Evolutionary conservation across 495 filamentous ascomycete species (phyloP), one percentile per base, ranked within the genome.

Genomic region (Staphylotrichum longicolle): DNA sequence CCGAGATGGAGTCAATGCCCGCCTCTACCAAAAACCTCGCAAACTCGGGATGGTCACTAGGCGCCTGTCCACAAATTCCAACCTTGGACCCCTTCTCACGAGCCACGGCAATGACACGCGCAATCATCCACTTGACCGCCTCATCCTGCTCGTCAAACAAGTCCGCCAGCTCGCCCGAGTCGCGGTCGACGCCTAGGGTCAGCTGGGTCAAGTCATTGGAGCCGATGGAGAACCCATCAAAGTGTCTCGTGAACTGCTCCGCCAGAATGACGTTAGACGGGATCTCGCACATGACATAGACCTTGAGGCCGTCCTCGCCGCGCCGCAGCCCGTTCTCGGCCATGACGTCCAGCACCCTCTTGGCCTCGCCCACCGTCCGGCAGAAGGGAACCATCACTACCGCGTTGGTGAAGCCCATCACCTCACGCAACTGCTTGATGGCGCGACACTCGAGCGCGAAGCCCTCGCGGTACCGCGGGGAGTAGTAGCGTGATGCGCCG

Each of bases 241-340:
- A 76, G 45, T 70, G 54, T 10, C 63, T 54, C 7, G 68, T 37
- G 50, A 76, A 76, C 27, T 65, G 33, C 10, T 41, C 65, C 0
- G 74, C 72, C 48, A 74, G 61, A 41, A 76, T 74, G 3, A 75
- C 72, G 54, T 76, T 76, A 5, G 72, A 71, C 3, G 72, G 72
- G 14, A 76, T 76, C 63, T 76, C 74, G 58, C 72, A 75, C 74
- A 76, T 76, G 54, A 75, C 66, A 45, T 75, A 76, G n/a, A 76
- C 69, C 54, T 75, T 55, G 12, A 76, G 63, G 7, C 72, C 74
- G 7, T 68, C 50, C 54, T 76, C 63, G 27, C 72, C 72, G 5
- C 72, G 65, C 48, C 34, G 5, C 11, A 76, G 68, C 1, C 72
- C 74, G 46, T 76, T 71, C 32, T 68, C 63, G 2, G 64, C 68